phyloP scores from a whole-genome alignment of 192 early-diverging fungal genomes.

The Gonapodya sp. region DNA sequence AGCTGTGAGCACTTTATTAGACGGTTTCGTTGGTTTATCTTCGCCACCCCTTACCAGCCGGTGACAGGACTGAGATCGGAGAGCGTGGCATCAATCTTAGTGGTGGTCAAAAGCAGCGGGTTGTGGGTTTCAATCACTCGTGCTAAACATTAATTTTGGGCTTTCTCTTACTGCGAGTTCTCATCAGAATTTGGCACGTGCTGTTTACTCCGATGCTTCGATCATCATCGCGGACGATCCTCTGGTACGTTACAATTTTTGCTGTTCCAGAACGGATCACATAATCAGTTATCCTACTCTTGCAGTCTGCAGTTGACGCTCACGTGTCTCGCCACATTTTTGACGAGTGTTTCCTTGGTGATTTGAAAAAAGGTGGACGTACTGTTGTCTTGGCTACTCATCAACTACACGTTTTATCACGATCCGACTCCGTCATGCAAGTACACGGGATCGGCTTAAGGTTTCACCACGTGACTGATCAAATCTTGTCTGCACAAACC shows the following conservation, averaged over 20 bases:
- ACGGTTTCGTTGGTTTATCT: too few species aligned
- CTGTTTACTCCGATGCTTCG: conserved; percentile 11
- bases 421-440: conserved; percentile 10
- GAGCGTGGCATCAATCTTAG: conserved; percentile 55
- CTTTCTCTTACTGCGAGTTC: conserved; percentile 13
- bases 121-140: conserved; percentile 19
- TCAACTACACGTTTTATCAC: conserved; percentile 37
- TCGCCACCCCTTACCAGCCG: conserved; percentile 10
- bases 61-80: conserved; percentile 45
- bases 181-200: conserved; percentile 30
- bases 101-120: conserved; percentile 59
- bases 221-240: conserved; percentile 36
- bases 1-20: background rate
- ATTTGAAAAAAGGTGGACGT: conserved; percentile 10
- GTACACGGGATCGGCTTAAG: too few species aligned
- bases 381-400: conserved; percentile 46
- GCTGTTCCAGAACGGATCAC: background rate
- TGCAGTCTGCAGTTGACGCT: background rate
- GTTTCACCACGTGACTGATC: background rate
- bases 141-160: background rate
- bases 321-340: conserved; percentile 4
- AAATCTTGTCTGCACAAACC: background rate
- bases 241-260: background rate
- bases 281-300: background rate
- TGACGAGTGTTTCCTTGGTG: conserved; percentile 3